Evolutionary conservation across 495 filamentous ascomycete genomes (phyloP).

Genomic region (Aspergillus campestris): DNA sequence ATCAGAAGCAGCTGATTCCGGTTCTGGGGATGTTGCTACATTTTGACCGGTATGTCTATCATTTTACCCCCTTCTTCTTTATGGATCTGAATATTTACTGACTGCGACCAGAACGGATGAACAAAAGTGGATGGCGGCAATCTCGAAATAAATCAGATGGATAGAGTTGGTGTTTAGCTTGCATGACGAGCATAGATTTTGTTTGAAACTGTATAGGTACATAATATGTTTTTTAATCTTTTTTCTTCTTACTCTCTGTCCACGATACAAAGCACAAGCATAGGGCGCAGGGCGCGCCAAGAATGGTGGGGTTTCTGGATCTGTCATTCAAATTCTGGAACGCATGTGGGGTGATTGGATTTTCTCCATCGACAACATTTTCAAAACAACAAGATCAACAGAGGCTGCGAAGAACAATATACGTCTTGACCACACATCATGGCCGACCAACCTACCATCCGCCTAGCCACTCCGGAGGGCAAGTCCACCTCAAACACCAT

Average conservation of each 20-base stretch:
- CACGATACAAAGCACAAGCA: too few species aligned
- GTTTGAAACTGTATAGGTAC: constrained; percentile 7
- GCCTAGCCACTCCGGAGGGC: constrained; percentile 42
- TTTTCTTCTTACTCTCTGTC: neutral
- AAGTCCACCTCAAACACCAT: constrained; percentile 1
- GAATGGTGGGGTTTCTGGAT: too few species aligned
- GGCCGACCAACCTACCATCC: constrained; percentile 35
- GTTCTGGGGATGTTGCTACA: constrained; percentile 84
- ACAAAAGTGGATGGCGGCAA: constrained; percentile 82
- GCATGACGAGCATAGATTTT: constrained; percentile 1
- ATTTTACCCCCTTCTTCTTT: neutral
- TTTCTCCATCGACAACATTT: too few species aligned
- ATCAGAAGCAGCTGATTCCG: constrained; percentile 83
- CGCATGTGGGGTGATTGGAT: too few species aligned
- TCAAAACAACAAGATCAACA: neutral
- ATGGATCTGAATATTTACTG: constrained; percentile 2
- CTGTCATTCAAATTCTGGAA: too few species aligned
- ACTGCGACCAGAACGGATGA: constrained; percentile 57
- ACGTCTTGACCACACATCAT: constrained; percentile 9
- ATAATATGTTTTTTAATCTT: constrained; percentile 1
- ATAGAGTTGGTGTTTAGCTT: neutral
- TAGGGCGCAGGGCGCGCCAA: too few species aligned
- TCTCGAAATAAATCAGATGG: constrained; percentile 34
- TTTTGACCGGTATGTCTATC: constrained; percentile 68
- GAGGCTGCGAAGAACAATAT: too few species aligned